phyloP scores from a whole-genome alignment of 352 stramenopile genomes.

The Pythium oligandrum region DNA sequence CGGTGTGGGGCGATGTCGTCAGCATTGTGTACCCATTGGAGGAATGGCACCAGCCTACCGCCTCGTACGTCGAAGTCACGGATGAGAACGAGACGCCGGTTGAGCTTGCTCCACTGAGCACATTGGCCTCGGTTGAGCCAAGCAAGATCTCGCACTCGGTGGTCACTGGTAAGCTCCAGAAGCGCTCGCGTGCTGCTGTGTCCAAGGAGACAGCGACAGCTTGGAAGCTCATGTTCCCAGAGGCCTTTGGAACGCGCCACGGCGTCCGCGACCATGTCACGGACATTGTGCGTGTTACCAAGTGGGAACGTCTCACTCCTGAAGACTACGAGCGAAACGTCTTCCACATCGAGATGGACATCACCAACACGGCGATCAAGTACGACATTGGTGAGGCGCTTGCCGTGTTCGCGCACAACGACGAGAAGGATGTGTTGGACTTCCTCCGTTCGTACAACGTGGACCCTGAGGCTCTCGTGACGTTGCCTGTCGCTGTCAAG shows the following conservation, averaged over 20 bases:
- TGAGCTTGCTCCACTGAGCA: conserved; percentile 9
- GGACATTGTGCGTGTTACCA: conserved; percentile 65
- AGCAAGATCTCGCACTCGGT: conserved; percentile 53
- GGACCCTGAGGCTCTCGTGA: conserved; percentile 61
- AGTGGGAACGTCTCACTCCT: conserved; percentile 77
- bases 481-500: conserved; percentile 55
- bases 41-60: conserved; percentile 24
- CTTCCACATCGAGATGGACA: conserved; percentile 86
- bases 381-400: conserved; percentile 85
- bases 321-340: conserved; percentile 81
- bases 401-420: conserved; percentile 82
- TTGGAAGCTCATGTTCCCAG: conserved; percentile 67
- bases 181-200: conserved; percentile 34
- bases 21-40: conserved; percentile 38
- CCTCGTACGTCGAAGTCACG: conserved; percentile 5
- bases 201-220: conserved; percentile 55
- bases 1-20: conserved; percentile 56
- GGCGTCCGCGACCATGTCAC: conserved; percentile 66
- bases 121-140: conserved; percentile 32
- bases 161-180: conserved; percentile 19
- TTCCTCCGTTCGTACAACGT: conserved; percentile 69
- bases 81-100: conserved; percentile 7
- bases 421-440: conserved; percentile 61
- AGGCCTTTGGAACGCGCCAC: conserved; percentile 41
- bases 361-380: conserved; percentile 68